Evolutionary conservation across 306 rosid species (phyloP), one percentile per base, ranked within the genome.

Genomic region (Ammopiptanthus mongolicus): DNA sequence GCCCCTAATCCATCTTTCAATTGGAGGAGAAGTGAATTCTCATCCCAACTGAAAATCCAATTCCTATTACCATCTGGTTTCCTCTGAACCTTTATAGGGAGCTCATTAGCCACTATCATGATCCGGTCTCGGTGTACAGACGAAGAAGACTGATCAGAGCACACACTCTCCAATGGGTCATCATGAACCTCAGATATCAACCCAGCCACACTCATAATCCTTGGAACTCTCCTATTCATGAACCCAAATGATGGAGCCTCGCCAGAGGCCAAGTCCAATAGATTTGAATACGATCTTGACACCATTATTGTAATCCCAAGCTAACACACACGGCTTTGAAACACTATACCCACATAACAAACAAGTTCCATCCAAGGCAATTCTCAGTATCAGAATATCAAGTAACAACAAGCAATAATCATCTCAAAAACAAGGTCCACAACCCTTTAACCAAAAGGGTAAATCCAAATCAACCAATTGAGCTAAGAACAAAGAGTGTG

Each of bases 61-160:
- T 80, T 84, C 69, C 74, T 82, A 47, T 74, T 75, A 28, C 83
- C 79, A 65, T 80, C 84, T 4, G 1, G 61, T 25, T 47, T 65
- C 75, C 86, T 87, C 63, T 88, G 87, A 46, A 89, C 96, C 74
- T 85, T 83, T 53, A 92, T 64, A 18, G 97, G 97, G 7, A 92
- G 96, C 88, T 90, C 91, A 75, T 92, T 92, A 12, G 93, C 91
- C 7, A 92, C 97, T 18, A 92, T 86, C 46, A 92, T 90, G 71
- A 90, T 79, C 51, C 97, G 78, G 73, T 90, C 97, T 1, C 87
- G 84, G 9, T 73, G 83, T 1, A 60, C 81, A 1, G 85, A 46
- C 0, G 91, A 92, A 0, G 97, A 86, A 4, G 84, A 65, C 2
- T 29, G 80, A 61, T 88, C 92, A 17, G 90, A 89, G 76, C 74